Percentiles rank a stretch among this genome's conserved stretches.
Conservation (phyloP, 1,284 basidiomycete genomes). For the Ustilago shanxiensis region DNA sequence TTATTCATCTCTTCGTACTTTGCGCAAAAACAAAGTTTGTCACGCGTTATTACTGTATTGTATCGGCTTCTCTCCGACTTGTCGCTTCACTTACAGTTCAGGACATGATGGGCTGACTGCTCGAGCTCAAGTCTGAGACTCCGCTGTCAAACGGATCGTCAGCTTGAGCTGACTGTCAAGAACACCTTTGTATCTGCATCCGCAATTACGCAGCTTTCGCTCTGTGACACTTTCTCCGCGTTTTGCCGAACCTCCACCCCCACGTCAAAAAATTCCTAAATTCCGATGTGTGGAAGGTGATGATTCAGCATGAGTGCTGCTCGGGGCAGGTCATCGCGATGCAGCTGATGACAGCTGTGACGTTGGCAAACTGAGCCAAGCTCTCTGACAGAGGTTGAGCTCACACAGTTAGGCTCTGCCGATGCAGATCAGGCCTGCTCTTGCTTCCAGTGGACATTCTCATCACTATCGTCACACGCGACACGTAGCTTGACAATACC, state of each 20-base stretch:
- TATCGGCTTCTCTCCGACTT: too few species aligned
- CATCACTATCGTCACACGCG: background rate
- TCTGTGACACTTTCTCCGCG: background rate
- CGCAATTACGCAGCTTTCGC: too few species aligned
- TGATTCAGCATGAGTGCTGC: background rate
- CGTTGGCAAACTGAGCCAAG: background rate
- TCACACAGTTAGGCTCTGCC: background rate
- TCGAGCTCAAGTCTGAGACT: too few species aligned
- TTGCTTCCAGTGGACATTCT: background rate
- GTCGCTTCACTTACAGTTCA: too few species aligned
- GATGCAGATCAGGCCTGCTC: background rate
- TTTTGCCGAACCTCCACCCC: conserved; percentile 11
- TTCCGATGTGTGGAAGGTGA: conserved; percentile 6
- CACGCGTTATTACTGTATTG: background rate
- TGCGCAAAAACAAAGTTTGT: background rate
- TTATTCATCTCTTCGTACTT: too few species aligned
- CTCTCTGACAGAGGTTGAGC: too few species aligned
- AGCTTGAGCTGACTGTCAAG: background rate
- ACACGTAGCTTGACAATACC: background rate
- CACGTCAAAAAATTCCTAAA: conserved; percentile 3
- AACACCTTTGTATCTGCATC: too few species aligned
- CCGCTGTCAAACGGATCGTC: background rate
- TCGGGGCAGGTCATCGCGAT: background rate
- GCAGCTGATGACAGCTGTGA: conserved; percentile 4
- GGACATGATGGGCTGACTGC: too few species aligned